Conservation (phyloP, 2,329 filamentous ascomycete species). For the Sclerotiophoma versabilis region DNA sequence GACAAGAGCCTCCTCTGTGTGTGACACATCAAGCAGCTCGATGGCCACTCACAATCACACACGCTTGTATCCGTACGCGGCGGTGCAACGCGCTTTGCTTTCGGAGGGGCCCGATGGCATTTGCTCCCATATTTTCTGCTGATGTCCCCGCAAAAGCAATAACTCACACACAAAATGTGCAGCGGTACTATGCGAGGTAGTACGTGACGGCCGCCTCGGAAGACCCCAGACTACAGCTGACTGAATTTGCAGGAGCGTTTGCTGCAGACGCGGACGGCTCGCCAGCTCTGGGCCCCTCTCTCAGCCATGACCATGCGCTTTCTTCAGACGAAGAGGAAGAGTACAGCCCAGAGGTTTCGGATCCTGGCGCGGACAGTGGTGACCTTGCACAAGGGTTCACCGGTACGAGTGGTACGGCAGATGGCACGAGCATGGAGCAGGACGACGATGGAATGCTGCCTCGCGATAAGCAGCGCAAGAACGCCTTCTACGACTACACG, state of each 20-base stretch:
- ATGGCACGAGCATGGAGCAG: constrained; percentile 32
- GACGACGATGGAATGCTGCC: constrained; percentile 51
- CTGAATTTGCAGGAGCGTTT: constrained; percentile 27
- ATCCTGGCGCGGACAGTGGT: constrained; percentile 29
- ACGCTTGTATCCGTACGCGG: constrained; percentile 12
- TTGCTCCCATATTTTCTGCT: constrained; percentile 16
- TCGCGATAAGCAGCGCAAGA: constrained; percentile 67
- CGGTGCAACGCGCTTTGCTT: constrained; percentile 6
- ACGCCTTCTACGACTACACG: constrained; percentile 91
- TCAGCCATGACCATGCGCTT: constrained; percentile 43
- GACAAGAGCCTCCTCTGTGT: background rate
- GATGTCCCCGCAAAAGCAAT: constrained; percentile 21
- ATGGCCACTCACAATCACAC: constrained; percentile 22
- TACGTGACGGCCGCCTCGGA: constrained; percentile 5
- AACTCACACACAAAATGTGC: constrained; percentile 21
- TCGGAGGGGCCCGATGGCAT: constrained; percentile 22
- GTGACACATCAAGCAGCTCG: constrained; percentile 4
- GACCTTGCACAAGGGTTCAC: constrained; percentile 23
- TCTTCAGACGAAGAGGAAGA: constrained; percentile 48
- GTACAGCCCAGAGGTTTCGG: constrained; percentile 40
- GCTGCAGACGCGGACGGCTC: constrained; percentile 47
- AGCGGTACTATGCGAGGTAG: constrained; percentile 40
- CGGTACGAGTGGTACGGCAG: constrained; percentile 30
- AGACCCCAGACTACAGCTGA: constrained; percentile 3
- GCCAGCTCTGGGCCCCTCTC: constrained; percentile 41